phyloP scores from a whole-genome alignment of 2,329 filamentous ascomycete genomes.

The Didymosphaeria variabile region DNA sequence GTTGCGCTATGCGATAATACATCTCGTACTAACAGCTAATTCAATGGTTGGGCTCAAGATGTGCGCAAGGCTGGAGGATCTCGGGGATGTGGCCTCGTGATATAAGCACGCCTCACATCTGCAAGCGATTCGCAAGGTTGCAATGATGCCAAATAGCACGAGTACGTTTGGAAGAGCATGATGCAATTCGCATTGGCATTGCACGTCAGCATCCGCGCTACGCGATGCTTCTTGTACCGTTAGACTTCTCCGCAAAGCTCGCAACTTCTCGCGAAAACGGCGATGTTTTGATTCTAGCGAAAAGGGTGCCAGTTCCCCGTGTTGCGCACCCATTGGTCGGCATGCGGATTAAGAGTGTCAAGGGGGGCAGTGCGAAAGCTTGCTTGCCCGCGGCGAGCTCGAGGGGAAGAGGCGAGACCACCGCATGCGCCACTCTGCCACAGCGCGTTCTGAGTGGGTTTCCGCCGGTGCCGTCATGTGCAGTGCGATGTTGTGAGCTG shows the following conservation, averaged over 20 bases:
- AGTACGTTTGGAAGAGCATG: not conserved
- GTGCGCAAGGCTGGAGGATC: not conserved
- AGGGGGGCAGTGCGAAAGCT: slow-evolving; percentile 1
- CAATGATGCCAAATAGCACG: too few relatives aligned
- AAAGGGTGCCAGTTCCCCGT: not conserved
- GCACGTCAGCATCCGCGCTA: not conserved
- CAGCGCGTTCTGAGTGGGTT: not conserved
- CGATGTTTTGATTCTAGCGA: not conserved
- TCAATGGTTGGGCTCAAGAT: not conserved
- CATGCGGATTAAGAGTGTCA: not conserved
- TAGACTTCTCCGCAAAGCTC: not conserved
- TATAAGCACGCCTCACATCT: not conserved
- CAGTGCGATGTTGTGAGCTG: not conserved
- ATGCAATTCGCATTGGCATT: not conserved
- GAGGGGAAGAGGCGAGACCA: not conserved
- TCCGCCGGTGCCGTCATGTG: slow-evolving; percentile 5
- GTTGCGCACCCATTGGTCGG: not conserved
- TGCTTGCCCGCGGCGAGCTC: not conserved
- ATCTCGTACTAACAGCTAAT: too few relatives aligned
- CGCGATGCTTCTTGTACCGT: not conserved
- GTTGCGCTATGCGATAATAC: too few relatives aligned
- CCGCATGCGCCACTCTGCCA: slow-evolving; percentile 5
- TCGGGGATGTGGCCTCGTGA: not conserved
- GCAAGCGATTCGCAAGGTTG: not conserved
- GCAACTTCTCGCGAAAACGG: not conserved